phyloP scores from a whole-genome alignment of 176 grass and related monocot genomes.

The Echinochloa phyllopogon region DNA sequence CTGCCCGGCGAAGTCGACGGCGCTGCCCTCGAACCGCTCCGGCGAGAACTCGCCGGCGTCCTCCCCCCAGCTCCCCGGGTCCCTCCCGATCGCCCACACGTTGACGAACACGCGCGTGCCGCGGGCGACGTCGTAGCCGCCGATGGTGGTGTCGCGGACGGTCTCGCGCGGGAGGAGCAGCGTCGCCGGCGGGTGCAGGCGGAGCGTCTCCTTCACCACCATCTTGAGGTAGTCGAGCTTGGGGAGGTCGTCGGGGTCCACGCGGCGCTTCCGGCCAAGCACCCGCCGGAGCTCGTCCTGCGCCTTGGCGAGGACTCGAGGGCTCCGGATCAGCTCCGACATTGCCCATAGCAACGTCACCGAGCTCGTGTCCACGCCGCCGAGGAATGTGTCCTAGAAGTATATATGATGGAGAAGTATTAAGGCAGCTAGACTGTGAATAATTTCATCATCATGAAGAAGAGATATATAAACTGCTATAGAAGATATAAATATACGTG shows the following conservation, averaged over 20 bases:
- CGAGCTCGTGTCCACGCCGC: slow-evolving; percentile 27
- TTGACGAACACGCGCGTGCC: slow-evolving; percentile 27
- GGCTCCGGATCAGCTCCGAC: slow-evolving; percentile 35
- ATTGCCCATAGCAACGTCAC: slow-evolving; percentile 38
- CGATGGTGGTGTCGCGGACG: background rate
- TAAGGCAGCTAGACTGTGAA: no score
- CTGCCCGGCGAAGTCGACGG: slow-evolving; percentile 35
- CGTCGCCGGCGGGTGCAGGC: slow-evolving; percentile 41
- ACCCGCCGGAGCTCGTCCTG: slow-evolving; percentile 28
- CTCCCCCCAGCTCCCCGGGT: slow-evolving; percentile 43
- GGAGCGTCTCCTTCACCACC: slow-evolving; percentile 42
- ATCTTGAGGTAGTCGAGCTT: slow-evolving; percentile 34
- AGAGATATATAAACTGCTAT: no score
- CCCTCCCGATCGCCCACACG: slow-evolving; percentile 48
- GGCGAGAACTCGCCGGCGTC: slow-evolving; percentile 44
- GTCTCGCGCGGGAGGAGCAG: slow-evolving; percentile 36
- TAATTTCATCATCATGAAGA: no score
- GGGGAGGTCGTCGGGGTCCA: background rate
- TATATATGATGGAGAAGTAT: no score
- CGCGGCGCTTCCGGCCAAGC: background rate
- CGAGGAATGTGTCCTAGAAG: slow-evolving; percentile 14
- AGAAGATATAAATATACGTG: no score
- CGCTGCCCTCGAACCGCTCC: slow-evolving; percentile 27
- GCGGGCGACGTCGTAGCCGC: slow-evolving; percentile 31
- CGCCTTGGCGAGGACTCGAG: slow-evolving; percentile 2